These are phyloP conservation scores for Boletus bicolor DNA, from an alignment of 768 basidiomycete species.

Conservation along the genomic window DNA sequence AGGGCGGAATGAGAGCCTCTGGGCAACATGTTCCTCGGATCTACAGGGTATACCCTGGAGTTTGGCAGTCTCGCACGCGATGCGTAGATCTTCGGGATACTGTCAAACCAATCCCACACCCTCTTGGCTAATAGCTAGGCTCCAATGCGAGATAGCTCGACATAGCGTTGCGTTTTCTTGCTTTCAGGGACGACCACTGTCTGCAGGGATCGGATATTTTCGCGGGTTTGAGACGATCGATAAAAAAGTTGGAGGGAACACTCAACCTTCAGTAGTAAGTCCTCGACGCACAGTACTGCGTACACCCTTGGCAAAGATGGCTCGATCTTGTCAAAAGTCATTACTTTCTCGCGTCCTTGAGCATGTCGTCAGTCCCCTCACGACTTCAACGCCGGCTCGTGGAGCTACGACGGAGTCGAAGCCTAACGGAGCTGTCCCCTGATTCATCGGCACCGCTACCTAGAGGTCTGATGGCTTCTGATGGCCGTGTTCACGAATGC, in stretches of 20 bases:
- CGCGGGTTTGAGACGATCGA: background rate
- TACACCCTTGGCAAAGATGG: background rate
- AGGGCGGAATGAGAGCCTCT: background rate
- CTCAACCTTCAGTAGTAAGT: background rate
- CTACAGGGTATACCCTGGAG: background rate
- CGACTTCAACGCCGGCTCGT: background rate
- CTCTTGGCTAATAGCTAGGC: background rate
- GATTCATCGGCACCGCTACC: background rate
- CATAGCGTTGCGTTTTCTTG: background rate
- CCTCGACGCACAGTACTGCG: background rate
- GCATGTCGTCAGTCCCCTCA: background rate
- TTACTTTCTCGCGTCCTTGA: background rate
- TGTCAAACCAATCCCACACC: background rate
- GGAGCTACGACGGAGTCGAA: conserved; percentile 1
- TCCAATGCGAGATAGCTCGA: background rate
- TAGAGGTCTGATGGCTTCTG: background rate
- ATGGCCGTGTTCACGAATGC: conserved; percentile 9
- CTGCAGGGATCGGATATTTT: background rate
- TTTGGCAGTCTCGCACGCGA: background rate
- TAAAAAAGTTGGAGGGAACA: background rate
- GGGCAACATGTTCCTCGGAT: background rate
- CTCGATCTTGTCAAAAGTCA: background rate
- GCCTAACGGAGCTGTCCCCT: background rate
- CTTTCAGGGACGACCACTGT: background rate
- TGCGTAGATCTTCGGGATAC: background rate